Percentiles rank a stretch among this genome's conserved stretches.
These are phyloP conservation scores for Turnera subulata DNA, from an alignment of 345 rosid species.

Conservation along the genomic window DNA sequence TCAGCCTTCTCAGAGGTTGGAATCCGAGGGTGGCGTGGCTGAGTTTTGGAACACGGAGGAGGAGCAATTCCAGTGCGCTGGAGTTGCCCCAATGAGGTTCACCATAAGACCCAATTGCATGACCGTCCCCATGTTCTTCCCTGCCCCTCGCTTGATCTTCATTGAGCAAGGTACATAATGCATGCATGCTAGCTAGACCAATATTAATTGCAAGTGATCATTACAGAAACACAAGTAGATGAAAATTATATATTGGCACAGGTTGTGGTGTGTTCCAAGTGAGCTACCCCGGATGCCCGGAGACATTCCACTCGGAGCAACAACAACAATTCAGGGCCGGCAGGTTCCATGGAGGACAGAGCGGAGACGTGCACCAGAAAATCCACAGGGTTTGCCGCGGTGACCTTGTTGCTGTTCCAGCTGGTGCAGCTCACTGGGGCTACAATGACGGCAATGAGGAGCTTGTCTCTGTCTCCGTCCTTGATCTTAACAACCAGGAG, in stretches of 20 bases:
- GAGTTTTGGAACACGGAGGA: constrained; percentile 32
- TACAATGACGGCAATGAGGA: constrained; percentile 33
- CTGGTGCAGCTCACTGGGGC: constrained; percentile 32
- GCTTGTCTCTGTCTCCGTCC: constrained; percentile 33
- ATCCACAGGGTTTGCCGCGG: constrained; percentile 26
- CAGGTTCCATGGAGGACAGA: background rate
- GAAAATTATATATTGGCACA: constrained; percentile 3
- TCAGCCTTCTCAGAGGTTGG: constrained; percentile 21
- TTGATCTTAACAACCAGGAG: constrained; percentile 22
- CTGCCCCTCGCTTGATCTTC: constrained; percentile 29
- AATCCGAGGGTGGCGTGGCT: constrained; percentile 26
- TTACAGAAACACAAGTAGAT: too few relatives aligned
- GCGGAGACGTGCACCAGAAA: constrained; percentile 36
- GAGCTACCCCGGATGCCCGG: constrained; percentile 30
- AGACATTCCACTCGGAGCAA: constrained; percentile 24
- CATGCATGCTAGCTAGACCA: too few relatives aligned
- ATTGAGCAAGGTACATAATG: constrained; percentile 16
- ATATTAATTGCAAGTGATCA: too few relatives aligned
- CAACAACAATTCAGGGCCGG: background rate
- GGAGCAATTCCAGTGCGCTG: constrained; percentile 36
- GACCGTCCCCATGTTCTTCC: constrained; percentile 23
- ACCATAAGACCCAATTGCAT: constrained; percentile 26
- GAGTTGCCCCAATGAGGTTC: constrained; percentile 21
- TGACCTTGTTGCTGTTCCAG: constrained; percentile 31
- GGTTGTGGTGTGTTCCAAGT: constrained; percentile 23